These are phyloP conservation scores for Bipolaris bicolor DNA, from an alignment of 2,329 filamentous ascomycete genomes.

Conservation along the genomic window DNA sequence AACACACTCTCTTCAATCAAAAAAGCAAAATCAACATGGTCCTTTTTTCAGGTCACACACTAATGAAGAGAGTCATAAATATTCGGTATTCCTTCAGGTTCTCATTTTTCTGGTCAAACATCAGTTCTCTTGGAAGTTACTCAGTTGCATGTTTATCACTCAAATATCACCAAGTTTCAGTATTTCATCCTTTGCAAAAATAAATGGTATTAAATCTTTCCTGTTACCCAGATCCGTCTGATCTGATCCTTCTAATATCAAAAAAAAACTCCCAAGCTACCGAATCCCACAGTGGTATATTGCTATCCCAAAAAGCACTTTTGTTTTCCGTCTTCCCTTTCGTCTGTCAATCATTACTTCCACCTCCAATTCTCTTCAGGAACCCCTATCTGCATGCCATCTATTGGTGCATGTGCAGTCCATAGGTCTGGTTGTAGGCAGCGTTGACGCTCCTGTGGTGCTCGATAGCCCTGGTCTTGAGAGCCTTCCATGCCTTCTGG, in stretches of 20 bases:
- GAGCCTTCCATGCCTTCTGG: constrained; percentile 31
- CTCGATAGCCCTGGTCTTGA: constrained; percentile 39
- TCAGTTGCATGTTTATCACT: neutral
- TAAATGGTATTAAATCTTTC: neutral
- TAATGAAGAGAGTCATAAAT: no score
- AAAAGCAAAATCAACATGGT: no score
- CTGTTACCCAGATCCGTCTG: neutral
- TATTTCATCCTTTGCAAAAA: neutral
- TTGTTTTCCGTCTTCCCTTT: constrained; percentile 1
- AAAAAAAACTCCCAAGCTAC: neutral
- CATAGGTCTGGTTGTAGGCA: constrained; percentile 28
- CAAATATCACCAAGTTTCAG: neutral
- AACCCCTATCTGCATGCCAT: no score
- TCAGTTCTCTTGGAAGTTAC: neutral
- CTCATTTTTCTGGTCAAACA: neutral
- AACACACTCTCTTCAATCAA: no score
- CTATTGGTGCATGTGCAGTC: constrained; percentile 7
- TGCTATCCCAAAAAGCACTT: constrained; percentile 11
- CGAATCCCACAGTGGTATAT: constrained; percentile 10
- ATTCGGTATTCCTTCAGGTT: neutral
- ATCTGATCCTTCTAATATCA: neutral
- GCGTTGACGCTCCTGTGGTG: constrained; percentile 39
- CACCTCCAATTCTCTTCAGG: neutral
- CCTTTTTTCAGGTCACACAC: no score
- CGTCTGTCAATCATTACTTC: neutral